Evolutionary conservation across 257 asterid species (phyloP).

Genomic region (Solanum commersonii): DNA sequence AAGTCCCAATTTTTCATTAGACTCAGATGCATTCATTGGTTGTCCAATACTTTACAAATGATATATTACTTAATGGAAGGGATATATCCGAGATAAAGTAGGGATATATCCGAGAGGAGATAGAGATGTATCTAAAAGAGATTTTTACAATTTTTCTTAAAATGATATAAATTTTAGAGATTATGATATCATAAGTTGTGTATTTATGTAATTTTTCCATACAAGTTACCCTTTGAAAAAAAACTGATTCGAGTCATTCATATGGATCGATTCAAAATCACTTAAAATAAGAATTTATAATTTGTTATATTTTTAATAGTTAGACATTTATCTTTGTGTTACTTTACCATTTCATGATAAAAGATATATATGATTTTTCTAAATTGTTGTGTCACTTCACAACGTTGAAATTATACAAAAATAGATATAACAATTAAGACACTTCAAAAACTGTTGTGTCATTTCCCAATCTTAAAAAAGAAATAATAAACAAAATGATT

Average conservation of each 20-base stretch:
- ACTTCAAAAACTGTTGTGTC: background rate
- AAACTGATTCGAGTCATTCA: background rate
- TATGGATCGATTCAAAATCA: background rate
- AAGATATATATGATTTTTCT: background rate
- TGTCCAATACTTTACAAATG: too few species aligned
- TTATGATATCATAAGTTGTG: too few species aligned
- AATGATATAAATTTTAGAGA: too few species aligned
- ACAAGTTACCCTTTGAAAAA: background rate
- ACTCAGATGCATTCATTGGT: too few species aligned
- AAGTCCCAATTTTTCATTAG: too few species aligned
- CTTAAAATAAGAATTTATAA: background rate
- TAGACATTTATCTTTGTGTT: background rate
- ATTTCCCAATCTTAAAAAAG: background rate
- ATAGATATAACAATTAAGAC: background rate
- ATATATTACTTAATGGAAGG: too few species aligned
- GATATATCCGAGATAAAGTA: too few species aligned
- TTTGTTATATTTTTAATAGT: background rate
- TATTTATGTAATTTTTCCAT: too few species aligned
- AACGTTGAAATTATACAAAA: background rate
- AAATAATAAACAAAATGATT: background rate
- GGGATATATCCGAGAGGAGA: fast-evolving
- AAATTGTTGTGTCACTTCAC: background rate
- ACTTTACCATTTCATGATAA: background rate
- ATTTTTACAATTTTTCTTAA: too few species aligned
- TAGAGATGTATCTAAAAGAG: too few species aligned